These are phyloP conservation scores for Eutypa lata DNA, from an alignment of 2,329 filamentous ascomycete genomes.

Conservation along the genomic window DNA sequence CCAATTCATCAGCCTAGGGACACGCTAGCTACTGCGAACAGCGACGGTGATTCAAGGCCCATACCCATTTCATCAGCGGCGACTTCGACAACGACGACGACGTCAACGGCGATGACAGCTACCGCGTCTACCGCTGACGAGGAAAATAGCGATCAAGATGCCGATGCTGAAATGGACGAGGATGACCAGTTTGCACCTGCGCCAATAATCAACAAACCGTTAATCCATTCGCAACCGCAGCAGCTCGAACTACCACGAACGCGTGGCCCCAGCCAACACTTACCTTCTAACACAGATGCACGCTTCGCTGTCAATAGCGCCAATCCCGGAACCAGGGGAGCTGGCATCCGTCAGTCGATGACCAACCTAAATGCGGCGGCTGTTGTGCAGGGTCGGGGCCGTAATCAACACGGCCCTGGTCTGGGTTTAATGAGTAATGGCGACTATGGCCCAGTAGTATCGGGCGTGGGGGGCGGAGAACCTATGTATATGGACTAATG, in stretches of 20 bases:
- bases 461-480: slow-evolving; percentile 43
- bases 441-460: slow-evolving; percentile 45
- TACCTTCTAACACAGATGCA: slow-evolving; percentile 25
- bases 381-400: slow-evolving; percentile 30
- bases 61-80: slow-evolving; percentile 11
- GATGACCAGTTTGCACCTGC: slow-evolving; percentile 52
- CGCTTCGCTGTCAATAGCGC: slow-evolving; percentile 42
- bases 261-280: slow-evolving; percentile 34
- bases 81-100: slow-evolving; percentile 12
- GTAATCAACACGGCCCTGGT: slow-evolving; percentile 29
- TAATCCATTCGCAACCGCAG: slow-evolving; percentile 30
- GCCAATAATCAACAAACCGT: slow-evolving; percentile 33
- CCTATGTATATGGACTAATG: slow-evolving; percentile 51
- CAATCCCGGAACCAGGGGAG: slow-evolving; percentile 30
- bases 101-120: slow-evolving; percentile 15
- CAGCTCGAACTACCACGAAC: slow-evolving; percentile 43
- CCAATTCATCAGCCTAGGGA: slow-evolving; percentile 16
- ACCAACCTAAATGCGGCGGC: slow-evolving; percentile 41
- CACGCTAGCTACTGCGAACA: slow-evolving; percentile 19
- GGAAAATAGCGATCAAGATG: slow-evolving; percentile 45
- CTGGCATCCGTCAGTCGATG: slow-evolving; percentile 43
- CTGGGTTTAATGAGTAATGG: slow-evolving; percentile 18
- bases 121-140: slow-evolving; percentile 38
- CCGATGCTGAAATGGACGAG: slow-evolving; percentile 53
- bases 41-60: slow-evolving; percentile 12